Percentiles rank a stretch among this genome's conserved stretches.
Evolutionary conservation across 192 early-diverging fungal species (phyloP).

Genomic region (Mortierella antarctica): DNA sequence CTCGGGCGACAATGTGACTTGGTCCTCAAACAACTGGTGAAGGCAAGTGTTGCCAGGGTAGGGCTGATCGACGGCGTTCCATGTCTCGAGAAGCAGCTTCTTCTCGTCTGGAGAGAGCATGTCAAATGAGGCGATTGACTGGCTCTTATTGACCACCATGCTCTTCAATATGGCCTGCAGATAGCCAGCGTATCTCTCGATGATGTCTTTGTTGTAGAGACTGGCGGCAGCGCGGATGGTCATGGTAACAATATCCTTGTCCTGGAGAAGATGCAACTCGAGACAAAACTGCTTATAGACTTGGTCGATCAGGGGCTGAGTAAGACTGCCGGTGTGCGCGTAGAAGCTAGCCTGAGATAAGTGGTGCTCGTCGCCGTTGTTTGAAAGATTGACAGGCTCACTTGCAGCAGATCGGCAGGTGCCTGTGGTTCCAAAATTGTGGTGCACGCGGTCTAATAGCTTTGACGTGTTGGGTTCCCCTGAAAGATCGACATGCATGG

Average conservation of each 20-base stretch:
- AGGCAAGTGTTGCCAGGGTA: background rate
- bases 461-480: background rate
- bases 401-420: background rate
- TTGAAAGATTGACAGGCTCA: too few species aligned
- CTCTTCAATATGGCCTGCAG: conserved; percentile 1
- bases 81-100: conserved; percentile 6
- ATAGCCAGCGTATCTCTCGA: conserved; percentile 18
- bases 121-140: conserved; percentile 4
- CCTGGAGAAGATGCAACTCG: too few species aligned
- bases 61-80: background rate
- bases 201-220: conserved; percentile 8
- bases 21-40: too few species aligned
- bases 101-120: conserved; percentile 9
- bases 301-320: too few species aligned
- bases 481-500: background rate
- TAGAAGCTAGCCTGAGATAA: too few species aligned
- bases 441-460: background rate
- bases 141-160: conserved; percentile 6
- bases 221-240: background rate
- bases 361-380: too few species aligned
- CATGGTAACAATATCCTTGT: too few species aligned
- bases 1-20: too few species aligned
- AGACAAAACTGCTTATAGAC: too few species aligned
- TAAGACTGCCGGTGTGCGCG: too few species aligned
- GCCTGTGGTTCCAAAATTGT: background rate